Base-by-base conservation (phyloP, 371 early-diverging fungal genomes). In the Mortierella polycephala region DNA sequence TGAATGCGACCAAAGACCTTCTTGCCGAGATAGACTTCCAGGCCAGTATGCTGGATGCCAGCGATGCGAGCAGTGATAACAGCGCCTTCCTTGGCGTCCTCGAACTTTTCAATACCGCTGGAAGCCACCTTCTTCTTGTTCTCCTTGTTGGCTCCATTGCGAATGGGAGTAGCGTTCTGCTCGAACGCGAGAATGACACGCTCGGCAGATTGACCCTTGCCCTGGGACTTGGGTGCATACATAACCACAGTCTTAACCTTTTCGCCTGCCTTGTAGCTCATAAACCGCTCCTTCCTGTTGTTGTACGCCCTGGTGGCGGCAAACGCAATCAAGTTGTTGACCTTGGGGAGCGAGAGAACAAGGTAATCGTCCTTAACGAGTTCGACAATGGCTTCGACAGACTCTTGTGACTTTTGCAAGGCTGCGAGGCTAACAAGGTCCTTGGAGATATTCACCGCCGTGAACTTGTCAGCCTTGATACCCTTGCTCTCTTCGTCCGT, bases 351-450 rank as follows among this genome's bases (percentile, higher is more conserved):
- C 5, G 88, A 84, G 6, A 92, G 64, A n/a, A 94, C 86, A n/a
- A 89, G 60, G 66, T 92, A 93, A 70, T 90, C 88, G 42, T 90
- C 87, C 82, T 94, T 93, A 66, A 93, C 85, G 13, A 92, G 70
- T 65, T 92, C 90, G 41, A 94, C 85, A n/a, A 84, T 75, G 20
- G 87, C 83, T 20, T 89, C 90, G 10, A 89, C 68, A n/a, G 55
- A 18, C 14, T 69, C 69, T 11, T 69, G 60, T 23, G 82, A 65
- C 53, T 83, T 75, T 44, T 69, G 68, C 18, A 85, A 81, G n/a
- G 58, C 57, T 20, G 62, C 57, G 14, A 87, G 71, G 16, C 68
- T 71, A 52, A 74, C 64, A 23, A 74, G 47, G 49, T 72, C 71
- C 64, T 79, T 64, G 21, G 65, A 53, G n/a, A 56, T 14, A 16